phyloP scores from a whole-genome alignment of 2,329 filamentous ascomycete species.

The Fusarium bactridioides region DNA sequence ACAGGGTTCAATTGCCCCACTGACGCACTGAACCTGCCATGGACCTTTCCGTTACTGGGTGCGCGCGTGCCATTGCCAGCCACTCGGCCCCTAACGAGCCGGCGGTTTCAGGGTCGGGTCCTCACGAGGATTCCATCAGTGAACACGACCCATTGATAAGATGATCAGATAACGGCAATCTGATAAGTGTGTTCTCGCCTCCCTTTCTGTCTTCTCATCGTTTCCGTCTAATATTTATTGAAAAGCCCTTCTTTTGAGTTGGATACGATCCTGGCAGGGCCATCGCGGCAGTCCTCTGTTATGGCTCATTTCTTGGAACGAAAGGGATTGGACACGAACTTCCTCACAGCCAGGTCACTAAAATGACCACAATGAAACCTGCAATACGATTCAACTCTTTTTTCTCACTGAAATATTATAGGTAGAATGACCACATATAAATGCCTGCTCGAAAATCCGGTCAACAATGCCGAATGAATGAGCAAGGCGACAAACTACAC shows the following conservation, averaged over 20 bases:
- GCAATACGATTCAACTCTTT: background rate
- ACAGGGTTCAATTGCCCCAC: conserved; percentile 37
- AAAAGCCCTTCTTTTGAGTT: background rate
- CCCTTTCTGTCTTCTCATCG: background rate
- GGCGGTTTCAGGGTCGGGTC: conserved; percentile 33
- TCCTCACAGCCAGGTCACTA: background rate
- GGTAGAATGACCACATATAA: background rate
- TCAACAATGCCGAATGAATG: background rate
- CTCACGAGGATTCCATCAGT: background rate
- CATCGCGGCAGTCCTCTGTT: background rate
- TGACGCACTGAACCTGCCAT: conserved; percentile 22
- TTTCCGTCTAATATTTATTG: background rate
- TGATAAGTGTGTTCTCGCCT: background rate
- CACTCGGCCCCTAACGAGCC: conserved; percentile 12
- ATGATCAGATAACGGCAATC: conserved; percentile 31
- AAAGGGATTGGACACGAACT: background rate
- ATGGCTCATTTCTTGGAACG: background rate
- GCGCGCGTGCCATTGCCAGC: conserved; percentile 37
- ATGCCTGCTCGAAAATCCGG: background rate
- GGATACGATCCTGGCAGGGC: background rate
- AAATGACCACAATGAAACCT: background rate
- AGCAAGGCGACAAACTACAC: background rate
- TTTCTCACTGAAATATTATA: background rate
- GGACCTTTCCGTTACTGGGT: conserved; percentile 22
- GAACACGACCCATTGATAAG: conserved; percentile 22